phyloP scores from a whole-genome alignment of 345 rosid genomes.

The Sisymbrium irio region DNA sequence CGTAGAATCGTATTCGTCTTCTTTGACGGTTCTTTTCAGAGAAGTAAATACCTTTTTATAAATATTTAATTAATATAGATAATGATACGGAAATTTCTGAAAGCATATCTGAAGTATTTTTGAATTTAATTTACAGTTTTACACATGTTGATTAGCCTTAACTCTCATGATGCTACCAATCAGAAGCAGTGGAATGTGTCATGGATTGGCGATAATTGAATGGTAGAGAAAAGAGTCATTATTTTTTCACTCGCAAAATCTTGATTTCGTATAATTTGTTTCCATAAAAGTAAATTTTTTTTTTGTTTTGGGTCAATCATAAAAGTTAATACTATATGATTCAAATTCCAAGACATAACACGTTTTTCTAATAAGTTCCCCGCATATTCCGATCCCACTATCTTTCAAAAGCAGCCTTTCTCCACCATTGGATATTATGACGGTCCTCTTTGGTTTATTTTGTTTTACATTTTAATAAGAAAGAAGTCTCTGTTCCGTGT shows the following conservation, averaged over 20 bases:
- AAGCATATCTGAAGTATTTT: not conserved
- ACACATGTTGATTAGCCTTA: not conserved
- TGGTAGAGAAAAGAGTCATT: too few relatives aligned
- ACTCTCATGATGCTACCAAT: not conserved
- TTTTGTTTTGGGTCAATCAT: too few relatives aligned
- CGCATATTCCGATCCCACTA: slow-evolving; percentile 25
- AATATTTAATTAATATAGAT: too few relatives aligned
- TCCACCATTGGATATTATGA: slow-evolving; percentile 22
- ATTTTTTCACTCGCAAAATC: too few relatives aligned
- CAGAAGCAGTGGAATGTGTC: not conserved
- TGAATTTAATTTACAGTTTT: not conserved
- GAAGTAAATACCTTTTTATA: not conserved
- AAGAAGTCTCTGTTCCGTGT: slow-evolving; percentile 18
- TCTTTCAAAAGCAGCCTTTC: slow-evolving; percentile 20
- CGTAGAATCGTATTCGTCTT: slow-evolving; percentile 29
- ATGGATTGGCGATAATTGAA: too few relatives aligned
- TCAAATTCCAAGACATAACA: slow-evolving; percentile 20
- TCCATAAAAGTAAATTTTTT: too few relatives aligned
- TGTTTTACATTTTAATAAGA: not conserved
- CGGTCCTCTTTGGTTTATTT: slow-evolving; percentile 9
- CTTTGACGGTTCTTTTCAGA: slow-evolving; percentile 23
- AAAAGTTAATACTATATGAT: not conserved
- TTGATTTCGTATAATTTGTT: too few relatives aligned
- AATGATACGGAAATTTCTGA: not conserved
- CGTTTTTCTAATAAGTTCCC: not conserved